These are phyloP conservation scores for Akebia trifoliata DNA, from an alignment of 164 flowering plant genomes.

Conservation along the genomic window DNA sequence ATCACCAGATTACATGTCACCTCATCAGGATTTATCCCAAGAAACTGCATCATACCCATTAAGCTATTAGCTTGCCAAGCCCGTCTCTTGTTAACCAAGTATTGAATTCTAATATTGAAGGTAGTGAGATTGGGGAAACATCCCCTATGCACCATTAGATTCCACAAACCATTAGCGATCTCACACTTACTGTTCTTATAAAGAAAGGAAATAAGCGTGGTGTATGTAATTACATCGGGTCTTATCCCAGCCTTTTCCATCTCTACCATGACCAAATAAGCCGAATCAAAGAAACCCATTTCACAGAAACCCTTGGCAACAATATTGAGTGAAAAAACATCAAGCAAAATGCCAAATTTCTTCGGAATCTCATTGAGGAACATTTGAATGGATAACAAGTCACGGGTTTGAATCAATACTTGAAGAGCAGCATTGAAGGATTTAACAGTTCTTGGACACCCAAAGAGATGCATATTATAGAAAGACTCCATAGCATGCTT, in stretches of 20 bases:
- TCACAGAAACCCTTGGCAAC: conserved; percentile 58
- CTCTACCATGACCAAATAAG: conserved; percentile 49
- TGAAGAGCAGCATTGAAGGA: conserved; percentile 71
- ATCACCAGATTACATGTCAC: conserved; percentile 71
- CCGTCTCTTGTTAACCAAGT: conserved; percentile 41
- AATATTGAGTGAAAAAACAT: conserved; percentile 50
- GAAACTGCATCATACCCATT: conserved; percentile 42
- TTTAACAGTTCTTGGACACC: conserved; percentile 60
- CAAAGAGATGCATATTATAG: conserved; percentile 49
- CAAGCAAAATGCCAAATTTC: conserved; percentile 32
- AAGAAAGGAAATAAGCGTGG: conserved; percentile 57
- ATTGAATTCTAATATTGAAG: conserved; percentile 72
- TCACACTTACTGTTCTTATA: conserved; percentile 35
- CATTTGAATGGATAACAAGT: conserved; percentile 29
- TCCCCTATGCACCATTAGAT: conserved; percentile 55
- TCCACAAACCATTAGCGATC: conserved; percentile 73
- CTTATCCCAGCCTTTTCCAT: conserved; percentile 49
- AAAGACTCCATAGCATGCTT: conserved; percentile 61
- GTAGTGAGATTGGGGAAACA: conserved; percentile 62
- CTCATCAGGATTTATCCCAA: conserved; percentile 60
- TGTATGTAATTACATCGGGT: conserved; percentile 71
- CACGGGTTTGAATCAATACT: conserved; percentile 41
- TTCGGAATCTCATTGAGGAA: conserved; percentile 41
- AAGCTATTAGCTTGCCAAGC: conserved; percentile 57
- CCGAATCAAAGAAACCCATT: conserved; percentile 48